A percentile compares a stretch with the other conserved stretches of the same genome.
Evolutionary conservation across 441 rosid genomes (phyloP).

Genomic region (Brassica hybrid): DNA sequence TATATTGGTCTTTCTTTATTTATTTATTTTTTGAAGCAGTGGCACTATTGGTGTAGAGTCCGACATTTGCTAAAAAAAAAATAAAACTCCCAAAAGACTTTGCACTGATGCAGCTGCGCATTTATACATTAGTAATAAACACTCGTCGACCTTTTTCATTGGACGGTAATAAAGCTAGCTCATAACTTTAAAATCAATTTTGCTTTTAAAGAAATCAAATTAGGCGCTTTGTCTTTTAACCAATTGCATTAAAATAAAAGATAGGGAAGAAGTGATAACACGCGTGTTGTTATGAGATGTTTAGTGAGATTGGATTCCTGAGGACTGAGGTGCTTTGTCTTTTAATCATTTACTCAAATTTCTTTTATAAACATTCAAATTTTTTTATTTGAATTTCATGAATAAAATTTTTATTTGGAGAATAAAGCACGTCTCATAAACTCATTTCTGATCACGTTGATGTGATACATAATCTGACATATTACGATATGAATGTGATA

Average conservation of each 20-base stretch:
- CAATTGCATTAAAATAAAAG: not conserved
- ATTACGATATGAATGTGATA: too few relatives aligned
- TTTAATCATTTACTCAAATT: too few relatives aligned
- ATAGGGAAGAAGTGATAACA: conserved; percentile 5
- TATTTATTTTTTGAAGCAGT: too few relatives aligned
- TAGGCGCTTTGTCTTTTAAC: not conserved
- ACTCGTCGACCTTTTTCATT: conserved; percentile 11
- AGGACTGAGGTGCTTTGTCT: not conserved
- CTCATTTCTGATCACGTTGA: too few relatives aligned
- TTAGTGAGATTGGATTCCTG: conserved; percentile 8
- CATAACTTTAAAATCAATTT: not conserved
- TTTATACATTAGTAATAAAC: not conserved
- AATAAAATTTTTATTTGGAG: too few relatives aligned
- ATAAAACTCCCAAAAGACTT: not conserved
- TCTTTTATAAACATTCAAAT: too few relatives aligned
- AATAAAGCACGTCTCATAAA: too few relatives aligned
- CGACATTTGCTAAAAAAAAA: not conserved
- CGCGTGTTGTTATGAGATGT: conserved; percentile 5
- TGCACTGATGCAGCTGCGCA: conserved; percentile 23
- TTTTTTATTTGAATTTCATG: too few relatives aligned
- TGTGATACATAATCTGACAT: too few relatives aligned
- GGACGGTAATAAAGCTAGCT: conserved; percentile 1
- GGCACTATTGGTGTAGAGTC: not conserved
- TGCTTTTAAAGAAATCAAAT: not conserved
- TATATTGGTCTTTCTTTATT: too few relatives aligned